Evolutionary conservation across 768 basidiomycete genomes (phyloP).

Genomic region (Mycena rebaudengoi): DNA sequence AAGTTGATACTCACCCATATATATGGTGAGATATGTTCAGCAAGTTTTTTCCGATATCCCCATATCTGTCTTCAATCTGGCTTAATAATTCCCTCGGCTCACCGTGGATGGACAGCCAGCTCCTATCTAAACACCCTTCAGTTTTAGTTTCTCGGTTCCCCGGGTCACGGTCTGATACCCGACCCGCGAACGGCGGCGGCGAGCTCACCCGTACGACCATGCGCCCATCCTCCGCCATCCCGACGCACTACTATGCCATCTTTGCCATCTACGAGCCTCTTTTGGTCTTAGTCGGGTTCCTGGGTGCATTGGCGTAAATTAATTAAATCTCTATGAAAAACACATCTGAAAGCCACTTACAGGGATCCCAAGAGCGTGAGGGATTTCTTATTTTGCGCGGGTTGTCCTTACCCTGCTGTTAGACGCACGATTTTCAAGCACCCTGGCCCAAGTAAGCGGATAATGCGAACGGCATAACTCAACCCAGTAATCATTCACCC

Average conservation of each 20-base stretch:
- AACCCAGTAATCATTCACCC: constrained; percentile 20
- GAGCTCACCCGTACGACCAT: constrained; percentile 36
- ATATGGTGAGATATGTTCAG: too few relatives aligned
- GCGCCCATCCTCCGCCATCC: constrained; percentile 67
- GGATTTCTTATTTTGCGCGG: constrained; percentile 11
- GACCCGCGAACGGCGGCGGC: constrained; percentile 26
- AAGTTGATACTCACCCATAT: too few relatives aligned
- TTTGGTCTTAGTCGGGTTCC: constrained; percentile 67
- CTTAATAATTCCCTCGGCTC: constrained; percentile 10
- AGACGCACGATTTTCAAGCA: constrained; percentile 81
- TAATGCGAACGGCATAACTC: not conserved
- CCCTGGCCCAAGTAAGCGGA: constrained; percentile 61
- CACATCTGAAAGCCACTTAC: constrained; percentile 15
- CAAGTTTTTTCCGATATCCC: too few relatives aligned
- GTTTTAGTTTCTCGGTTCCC: constrained; percentile 30
- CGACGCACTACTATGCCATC: constrained; percentile 75
- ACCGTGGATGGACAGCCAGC: constrained; percentile 11
- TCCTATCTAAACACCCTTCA: constrained; percentile 20
- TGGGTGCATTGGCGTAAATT: constrained; percentile 62
- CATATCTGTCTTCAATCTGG: too few relatives aligned
- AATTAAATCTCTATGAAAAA: constrained; percentile 7
- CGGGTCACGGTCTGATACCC: constrained; percentile 5
- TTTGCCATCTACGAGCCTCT: constrained; percentile 82
- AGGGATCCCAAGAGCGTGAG: constrained; percentile 73
- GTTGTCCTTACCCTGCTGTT: constrained; percentile 16